phyloP scores from a whole-genome alignment of 352 stramenopile genomes.

The Pythium monospermum region DNA sequence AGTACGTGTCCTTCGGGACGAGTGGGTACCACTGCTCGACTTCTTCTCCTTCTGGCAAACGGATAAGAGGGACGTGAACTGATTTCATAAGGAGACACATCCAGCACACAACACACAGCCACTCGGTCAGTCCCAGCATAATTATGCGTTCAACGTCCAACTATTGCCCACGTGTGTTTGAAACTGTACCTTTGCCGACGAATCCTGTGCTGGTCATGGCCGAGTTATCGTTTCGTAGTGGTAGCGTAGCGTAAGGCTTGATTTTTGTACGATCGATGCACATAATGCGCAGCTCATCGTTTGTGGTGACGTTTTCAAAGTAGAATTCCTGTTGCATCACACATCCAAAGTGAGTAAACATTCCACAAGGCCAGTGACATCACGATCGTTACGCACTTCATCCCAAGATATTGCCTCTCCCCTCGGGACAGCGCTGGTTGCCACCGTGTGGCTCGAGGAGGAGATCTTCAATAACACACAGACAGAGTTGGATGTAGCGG shows the following conservation, averaged over 20 bases:
- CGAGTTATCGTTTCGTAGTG: constrained; percentile 34
- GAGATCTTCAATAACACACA: constrained; percentile 42
- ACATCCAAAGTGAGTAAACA: neutral
- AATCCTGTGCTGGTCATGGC: constrained; percentile 44
- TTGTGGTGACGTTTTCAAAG: constrained; percentile 55
- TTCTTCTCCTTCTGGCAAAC: constrained; percentile 68
- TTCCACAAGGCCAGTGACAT: neutral
- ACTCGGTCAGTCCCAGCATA: neutral
- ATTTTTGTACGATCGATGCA: constrained; percentile 64
- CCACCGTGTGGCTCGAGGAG: constrained; percentile 25
- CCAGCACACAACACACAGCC: neutral
- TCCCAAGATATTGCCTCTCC: constrained; percentile 44
- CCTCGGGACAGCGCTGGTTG: constrained; percentile 38
- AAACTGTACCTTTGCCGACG: constrained; percentile 63
- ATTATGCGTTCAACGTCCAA: too few species aligned
- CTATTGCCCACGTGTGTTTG: neutral
- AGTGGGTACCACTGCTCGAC: constrained; percentile 85
- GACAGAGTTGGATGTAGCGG: constrained; percentile 26
- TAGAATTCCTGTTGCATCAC: constrained; percentile 51
- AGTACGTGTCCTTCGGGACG: constrained; percentile 39
- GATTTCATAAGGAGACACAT: neutral
- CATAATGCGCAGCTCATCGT: constrained; percentile 61
- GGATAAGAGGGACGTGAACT: constrained; percentile 58
- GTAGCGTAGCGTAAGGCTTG: constrained; percentile 33
- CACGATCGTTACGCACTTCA: constrained; percentile 4